Percentiles rank a stretch among this genome's conserved stretches.
Evolutionary conservation across 441 rosid genomes (phyloP).

Genomic region (Flueggea neowawraea): DNA sequence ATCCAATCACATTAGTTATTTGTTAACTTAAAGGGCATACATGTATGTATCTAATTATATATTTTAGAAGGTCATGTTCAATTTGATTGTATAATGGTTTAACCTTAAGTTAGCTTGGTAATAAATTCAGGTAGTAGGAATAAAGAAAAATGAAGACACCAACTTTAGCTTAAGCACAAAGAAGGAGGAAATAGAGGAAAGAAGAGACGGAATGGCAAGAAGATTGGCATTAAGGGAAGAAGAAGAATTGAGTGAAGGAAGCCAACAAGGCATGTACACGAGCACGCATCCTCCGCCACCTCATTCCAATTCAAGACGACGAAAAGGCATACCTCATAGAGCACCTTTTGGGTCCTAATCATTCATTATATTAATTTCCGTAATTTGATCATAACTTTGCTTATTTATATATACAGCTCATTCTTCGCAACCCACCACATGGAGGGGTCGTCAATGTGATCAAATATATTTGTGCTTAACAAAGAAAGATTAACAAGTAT

Average conservation of each 20-base stretch:
- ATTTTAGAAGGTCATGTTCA: too few species aligned
- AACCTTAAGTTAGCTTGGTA: slow-evolving; percentile 1
- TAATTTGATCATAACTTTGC: too few species aligned
- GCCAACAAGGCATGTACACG: slow-evolving; percentile 41
- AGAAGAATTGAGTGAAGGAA: slow-evolving; percentile 62
- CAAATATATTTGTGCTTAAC: too few species aligned
- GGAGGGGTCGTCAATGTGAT: too few species aligned
- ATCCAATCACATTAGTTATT: too few species aligned
- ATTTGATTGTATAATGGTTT: too few species aligned
- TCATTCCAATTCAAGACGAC: slow-evolving; percentile 58
- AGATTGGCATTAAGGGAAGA: slow-evolving; percentile 31
- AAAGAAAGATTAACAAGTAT: too few species aligned
- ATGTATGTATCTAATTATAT: too few species aligned
- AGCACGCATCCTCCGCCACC: slow-evolving; percentile 38
- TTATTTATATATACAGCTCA: too few species aligned
- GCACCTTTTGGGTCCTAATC: slow-evolving; percentile 60
- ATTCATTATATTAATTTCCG: background rate
- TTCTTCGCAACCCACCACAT: too few species aligned
- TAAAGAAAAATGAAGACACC: slow-evolving; percentile 48
- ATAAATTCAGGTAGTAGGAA: slow-evolving; percentile 49
- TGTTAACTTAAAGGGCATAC: too few species aligned
- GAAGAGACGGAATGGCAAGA: slow-evolving; percentile 31
- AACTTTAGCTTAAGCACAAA: slow-evolving; percentile 33
- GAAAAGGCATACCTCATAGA: slow-evolving; percentile 87
- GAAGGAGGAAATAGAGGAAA: slow-evolving; percentile 29